Conservation (phyloP, 176 grass and related monocot genomes). For the Calamus simplicifolius region DNA sequence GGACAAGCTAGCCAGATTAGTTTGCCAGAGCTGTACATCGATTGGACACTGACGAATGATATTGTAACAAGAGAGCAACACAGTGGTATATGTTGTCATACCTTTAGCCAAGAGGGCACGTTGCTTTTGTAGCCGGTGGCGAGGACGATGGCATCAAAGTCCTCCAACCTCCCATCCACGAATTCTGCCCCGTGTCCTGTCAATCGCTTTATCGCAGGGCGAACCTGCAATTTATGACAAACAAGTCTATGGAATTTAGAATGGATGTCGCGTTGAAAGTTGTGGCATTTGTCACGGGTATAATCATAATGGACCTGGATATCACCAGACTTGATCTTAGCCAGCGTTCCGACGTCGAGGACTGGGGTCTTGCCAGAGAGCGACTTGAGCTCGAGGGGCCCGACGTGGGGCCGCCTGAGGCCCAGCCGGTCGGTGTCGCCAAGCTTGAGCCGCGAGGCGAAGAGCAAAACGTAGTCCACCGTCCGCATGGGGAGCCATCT, state of each 20-base stretch:
- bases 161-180: conserved; percentile 34
- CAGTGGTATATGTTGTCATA: conserved; percentile 11
- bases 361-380: conserved; percentile 94
- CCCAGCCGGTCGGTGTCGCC: conserved; percentile 68
- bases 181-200: conserved; percentile 48
- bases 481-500: conserved; percentile 71
- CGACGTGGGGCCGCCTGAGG: conserved; percentile 61
- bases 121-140: conserved; percentile 97
- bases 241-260: too few relatives aligned
- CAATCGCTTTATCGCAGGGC: conserved; percentile 37
- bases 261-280: too few relatives aligned
- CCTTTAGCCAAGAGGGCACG: conserved; percentile 81
- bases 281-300: conserved; percentile 3
- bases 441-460: conserved; percentile 49
- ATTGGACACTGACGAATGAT: too few relatives aligned
- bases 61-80: too few relatives aligned
- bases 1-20: too few relatives aligned
- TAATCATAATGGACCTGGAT: conserved; percentile 56
- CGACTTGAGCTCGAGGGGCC: conserved; percentile 85
- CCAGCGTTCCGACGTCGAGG: conserved; percentile 83
- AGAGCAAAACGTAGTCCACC: conserved; percentile 59
- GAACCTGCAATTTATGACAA: conserved; percentile 35
- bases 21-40: too few relatives aligned
- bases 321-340: conserved; percentile 76
- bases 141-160: conserved; percentile 59